Conservation (phyloP, 345 rosid species). For the Rhodomyrtus tomentosa region DNA sequence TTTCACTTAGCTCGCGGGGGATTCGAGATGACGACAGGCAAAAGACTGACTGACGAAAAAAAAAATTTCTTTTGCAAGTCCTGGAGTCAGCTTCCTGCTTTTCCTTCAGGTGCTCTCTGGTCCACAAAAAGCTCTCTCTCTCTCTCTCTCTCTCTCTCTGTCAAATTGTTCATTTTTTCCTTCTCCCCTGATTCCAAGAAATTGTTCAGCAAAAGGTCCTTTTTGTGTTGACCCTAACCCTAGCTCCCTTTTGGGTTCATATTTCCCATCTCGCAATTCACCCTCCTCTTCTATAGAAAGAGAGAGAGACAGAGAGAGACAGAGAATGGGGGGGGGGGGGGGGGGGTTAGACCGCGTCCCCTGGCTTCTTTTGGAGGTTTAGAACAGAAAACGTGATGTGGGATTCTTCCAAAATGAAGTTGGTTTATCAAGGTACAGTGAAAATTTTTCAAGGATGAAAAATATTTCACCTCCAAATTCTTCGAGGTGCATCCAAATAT, state of each 20-base stretch:
- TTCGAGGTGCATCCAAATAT: neutral
- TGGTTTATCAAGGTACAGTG: neutral
- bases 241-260: neutral
- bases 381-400: neutral
- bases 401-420: neutral
- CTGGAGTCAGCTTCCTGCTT: slow-evolving; percentile 3
- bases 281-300: neutral
- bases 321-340: too few relatives aligned
- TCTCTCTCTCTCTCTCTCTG: neutral
- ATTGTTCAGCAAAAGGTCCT: neutral
- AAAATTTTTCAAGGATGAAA: neutral
- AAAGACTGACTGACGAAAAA: neutral
- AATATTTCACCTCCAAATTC: too few relatives aligned
- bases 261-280: neutral
- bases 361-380: neutral
- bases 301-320: neutral
- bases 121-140: neutral
- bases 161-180: neutral
- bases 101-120: neutral
- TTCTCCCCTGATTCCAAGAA: neutral
- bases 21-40: slow-evolving; percentile 9
- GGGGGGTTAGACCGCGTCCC: neutral
- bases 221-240: neutral
- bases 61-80: neutral
- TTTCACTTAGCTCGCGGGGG: slow-evolving; percentile 3